phyloP scores from a whole-genome alignment of 1,284 basidiomycete genomes.

The Microbotryomycetes sp. region DNA sequence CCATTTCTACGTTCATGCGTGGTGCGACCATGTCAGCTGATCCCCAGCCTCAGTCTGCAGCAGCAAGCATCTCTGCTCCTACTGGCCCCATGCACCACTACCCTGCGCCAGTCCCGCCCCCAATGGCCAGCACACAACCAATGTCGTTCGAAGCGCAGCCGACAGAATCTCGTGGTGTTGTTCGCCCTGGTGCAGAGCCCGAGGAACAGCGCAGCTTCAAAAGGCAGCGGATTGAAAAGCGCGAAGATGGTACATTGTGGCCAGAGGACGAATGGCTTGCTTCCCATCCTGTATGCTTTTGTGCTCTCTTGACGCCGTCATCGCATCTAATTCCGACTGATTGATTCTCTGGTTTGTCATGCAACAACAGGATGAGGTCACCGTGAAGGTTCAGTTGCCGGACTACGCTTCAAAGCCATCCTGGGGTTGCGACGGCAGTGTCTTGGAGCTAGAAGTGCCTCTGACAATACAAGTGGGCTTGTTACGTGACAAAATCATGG shows the following conservation, averaged over 20 bases:
- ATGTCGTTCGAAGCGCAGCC: too few species aligned
- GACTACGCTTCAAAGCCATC: conserved; percentile 69
- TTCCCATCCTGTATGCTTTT: conserved; percentile 64
- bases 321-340: neutral
- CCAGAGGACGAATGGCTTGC: conserved; percentile 76
- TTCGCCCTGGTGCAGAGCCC: conserved; percentile 47
- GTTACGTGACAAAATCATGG: conserved; percentile 75
- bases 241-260: conserved; percentile 70
- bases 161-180: conserved; percentile 49
- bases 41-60: conserved; percentile 28
- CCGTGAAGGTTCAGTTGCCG: conserved; percentile 73
- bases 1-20: conserved; percentile 36
- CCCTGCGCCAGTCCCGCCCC: conserved; percentile 42
- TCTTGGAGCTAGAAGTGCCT: conserved; percentile 71
- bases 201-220: conserved; percentile 62
- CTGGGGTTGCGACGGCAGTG: conserved; percentile 78
- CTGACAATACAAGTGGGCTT: conserved; percentile 75
- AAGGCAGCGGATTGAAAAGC: conserved; percentile 69
- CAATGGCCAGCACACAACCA: too few species aligned
- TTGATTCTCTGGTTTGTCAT: conserved; percentile 15
- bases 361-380: conserved; percentile 67
- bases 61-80: neutral
- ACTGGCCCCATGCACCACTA: conserved; percentile 4
- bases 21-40: conserved; percentile 44
- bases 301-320: too few species aligned